Percentiles rank a stretch among this genome's conserved stretches.
phyloP scores from a whole-genome alignment of 441 rosid species.

The Rhodomyrtus psidioides region DNA sequence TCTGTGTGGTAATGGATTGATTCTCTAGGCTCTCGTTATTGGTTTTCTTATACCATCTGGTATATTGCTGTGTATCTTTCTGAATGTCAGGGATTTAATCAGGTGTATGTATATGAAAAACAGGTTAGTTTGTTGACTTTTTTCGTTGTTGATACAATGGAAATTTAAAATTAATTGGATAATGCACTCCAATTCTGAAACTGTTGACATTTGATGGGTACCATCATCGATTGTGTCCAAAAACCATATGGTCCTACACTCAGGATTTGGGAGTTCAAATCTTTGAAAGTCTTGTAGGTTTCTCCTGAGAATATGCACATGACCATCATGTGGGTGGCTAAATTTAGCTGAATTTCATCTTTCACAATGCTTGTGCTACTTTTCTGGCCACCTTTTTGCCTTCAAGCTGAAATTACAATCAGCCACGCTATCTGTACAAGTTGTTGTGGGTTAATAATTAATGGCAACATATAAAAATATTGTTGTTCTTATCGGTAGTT shows the following conservation, averaged over 20 bases:
- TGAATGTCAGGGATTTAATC: neutral
- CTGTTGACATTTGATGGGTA: neutral
- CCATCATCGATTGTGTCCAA: neutral
- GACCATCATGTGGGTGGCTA: neutral
- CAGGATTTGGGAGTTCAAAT: neutral
- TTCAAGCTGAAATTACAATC: neutral
- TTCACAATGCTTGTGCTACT: neutral
- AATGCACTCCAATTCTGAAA: neutral
- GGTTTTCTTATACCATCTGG: neutral
- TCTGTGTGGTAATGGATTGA: neutral
- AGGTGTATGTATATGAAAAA: neutral
- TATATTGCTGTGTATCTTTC: neutral
- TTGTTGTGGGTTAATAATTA: neutral
- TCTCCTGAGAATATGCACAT: neutral
- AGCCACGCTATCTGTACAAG: neutral
- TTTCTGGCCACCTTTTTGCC: neutral
- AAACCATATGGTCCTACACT: neutral
- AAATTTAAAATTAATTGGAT: neutral
- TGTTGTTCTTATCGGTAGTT: neutral
- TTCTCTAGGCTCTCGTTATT: neutral
- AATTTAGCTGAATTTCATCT: neutral
- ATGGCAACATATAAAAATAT: neutral
- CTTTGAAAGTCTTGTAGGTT: neutral
- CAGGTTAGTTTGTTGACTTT: neutral
- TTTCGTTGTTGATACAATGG: neutral